Evolutionary conservation across 306 rosid genomes (phyloP), one percentile per base, ranked within the genome.

Genomic region (Comarum palustre): DNA sequence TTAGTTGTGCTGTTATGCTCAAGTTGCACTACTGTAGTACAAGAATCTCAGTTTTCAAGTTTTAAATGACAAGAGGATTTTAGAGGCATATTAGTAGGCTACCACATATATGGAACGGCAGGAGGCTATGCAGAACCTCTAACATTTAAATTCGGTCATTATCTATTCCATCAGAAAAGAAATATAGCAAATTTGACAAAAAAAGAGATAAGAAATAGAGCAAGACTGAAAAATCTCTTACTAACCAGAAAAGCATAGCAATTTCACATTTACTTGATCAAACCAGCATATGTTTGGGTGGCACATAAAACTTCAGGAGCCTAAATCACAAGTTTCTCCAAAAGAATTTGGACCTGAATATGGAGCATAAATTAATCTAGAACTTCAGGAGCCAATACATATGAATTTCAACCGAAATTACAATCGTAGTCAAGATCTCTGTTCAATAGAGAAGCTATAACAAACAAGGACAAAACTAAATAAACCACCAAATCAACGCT

Each of bases 401-500:
- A 61, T 32, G 67, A 16, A 31, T 32, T 4, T 61, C 45, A 61
- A 61, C 42, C 16, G 67, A 69, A 22, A 34, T 36, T 69, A 69
- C 36, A 24, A 71, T 71, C 16, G 8, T 38, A 52, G 16, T 10
- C 16, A 12, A 15, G 25, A 72, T 57, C n/a, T 58, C 45, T 25
- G 36, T 29, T 57, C 4, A 24, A 12, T 17, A 13, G 4, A 41
- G 36, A 25, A 72, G 66, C 27, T 24, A 71, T 27, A 1, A 29
- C 25, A 71, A 15, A 42, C 14, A 55, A 24, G 36, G 42, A 29
- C 19, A 16, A 22, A 31, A 39, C 42, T 12, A 32, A 59, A 20
- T 15, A 29, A 8, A 55, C 64, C 68, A 83, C 84, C 78, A 17
- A 42, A 63, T 88, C 81, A 94, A 86, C 98, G 97, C 60, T 94